Base-by-base conservation (phyloP, 2,329 filamentous ascomycete species). In the Cercospora nicotianae region DNA sequence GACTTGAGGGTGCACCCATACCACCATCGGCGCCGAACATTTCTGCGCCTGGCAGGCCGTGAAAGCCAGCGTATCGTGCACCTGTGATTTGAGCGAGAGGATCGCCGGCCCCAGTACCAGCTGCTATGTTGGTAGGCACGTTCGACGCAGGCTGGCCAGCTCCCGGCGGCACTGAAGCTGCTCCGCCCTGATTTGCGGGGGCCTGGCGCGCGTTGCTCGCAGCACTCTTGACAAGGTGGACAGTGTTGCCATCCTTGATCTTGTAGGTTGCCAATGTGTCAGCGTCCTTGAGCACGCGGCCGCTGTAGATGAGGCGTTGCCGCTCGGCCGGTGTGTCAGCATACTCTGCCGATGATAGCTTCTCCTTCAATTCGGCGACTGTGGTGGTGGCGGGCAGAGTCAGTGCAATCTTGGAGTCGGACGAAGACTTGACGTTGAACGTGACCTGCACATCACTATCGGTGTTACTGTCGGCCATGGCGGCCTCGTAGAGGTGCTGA, bases 381-480 rank as follows among this genome's bases (percentile, higher is more conserved):
- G 90, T 91, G 60, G 90, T 92, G 39, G 88, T 87, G 72, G 91
- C 86, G 67, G 91, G 81, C 77, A 98, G 89, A 66, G 93, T 96
- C 78, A 99, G 84, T 63, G 87, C 89, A 78, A 93, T 94, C 80
- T 91, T 93, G 79, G 87, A 89, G 78, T 97, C 94, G 75, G 90
- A 91, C n/a, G 93, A 94, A n/a, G 92, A 92, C 85, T 98, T 99
- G 81, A 99, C 90, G 83, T 93, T 95, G 87, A 99, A 98, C 80
- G 92, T 96, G 82, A 99, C 83, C 76, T 94, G 89, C 76, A 89
- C 83, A 77, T 94, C 92, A 87, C 91, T 91, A 74, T 66, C 70
- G 45, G 64, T 63, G 66, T 68, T 73, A 62, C 57, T 70, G 80
- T 92, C 90, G 78, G 90, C 86, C 89, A 91, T 92, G 76, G 66